Conservation (phyloP, 352 stramenopile genomes). For the Phytophthora sp. region DNA sequence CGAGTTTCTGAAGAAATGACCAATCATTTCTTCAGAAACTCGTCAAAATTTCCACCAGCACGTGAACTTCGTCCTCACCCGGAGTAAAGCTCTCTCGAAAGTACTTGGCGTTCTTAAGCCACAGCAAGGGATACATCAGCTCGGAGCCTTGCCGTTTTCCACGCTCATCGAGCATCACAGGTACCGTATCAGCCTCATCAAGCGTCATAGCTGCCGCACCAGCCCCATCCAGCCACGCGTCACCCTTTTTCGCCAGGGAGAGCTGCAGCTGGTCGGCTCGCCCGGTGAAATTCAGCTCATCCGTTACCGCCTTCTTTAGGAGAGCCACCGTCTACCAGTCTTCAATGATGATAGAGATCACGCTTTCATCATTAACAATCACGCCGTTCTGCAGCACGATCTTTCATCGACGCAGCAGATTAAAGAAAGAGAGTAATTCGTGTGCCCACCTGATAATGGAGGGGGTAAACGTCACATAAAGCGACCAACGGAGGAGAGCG, state of each 20-base stretch:
- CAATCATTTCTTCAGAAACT: no score
- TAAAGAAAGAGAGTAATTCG: no score
- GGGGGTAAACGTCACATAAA: no score
- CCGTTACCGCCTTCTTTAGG: slow-evolving; percentile 1
- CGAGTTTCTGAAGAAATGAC: no score
- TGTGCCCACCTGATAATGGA: no score
- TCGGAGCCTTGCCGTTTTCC: slow-evolving; percentile 15
- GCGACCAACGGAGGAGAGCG: no score
- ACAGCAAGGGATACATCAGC: slow-evolving; percentile 15
- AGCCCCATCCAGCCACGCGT: slow-evolving; percentile 21
- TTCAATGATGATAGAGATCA: no score
- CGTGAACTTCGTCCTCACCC: slow-evolving; percentile 15
- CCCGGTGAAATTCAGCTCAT: not conserved
- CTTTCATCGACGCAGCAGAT: no score
- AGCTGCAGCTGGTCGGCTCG: slow-evolving; percentile 12
- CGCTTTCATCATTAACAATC: no score
- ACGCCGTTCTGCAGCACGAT: no score
- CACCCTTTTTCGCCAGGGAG: slow-evolving; percentile 32
- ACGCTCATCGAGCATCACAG: not conserved
- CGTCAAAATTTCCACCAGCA: no score
- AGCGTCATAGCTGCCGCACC: not conserved
- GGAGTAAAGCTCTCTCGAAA: slow-evolving; percentile 29
- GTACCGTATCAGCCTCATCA: not conserved
- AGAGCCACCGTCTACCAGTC: no score
- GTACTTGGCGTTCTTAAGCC: slow-evolving; percentile 25